A percentile compares a stretch with the other conserved stretches of the same genome.
Evolutionary conservation across 2,329 filamentous ascomycete genomes (phyloP).

Genomic region (Hirsutella minnesotensis): DNA sequence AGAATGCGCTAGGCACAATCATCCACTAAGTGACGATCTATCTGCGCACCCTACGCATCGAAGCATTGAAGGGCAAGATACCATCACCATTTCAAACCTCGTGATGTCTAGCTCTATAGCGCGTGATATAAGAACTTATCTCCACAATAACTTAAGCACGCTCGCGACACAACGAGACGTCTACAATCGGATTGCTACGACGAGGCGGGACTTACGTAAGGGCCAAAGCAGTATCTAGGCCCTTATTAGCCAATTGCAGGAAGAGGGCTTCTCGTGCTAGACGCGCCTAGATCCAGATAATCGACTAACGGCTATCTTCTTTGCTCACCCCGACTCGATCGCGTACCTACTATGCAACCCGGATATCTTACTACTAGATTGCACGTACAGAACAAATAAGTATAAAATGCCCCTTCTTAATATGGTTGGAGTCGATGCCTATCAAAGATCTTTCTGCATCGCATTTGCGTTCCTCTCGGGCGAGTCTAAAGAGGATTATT

Average conservation of each 20-base stretch:
- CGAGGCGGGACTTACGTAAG: slow-evolving; percentile 4
- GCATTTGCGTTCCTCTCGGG: slow-evolving; percentile 11
- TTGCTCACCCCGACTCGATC: slow-evolving; percentile 11
- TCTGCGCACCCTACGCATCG: slow-evolving; percentile 2
- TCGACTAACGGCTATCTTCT: slow-evolving; percentile 10
- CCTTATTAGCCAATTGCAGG: slow-evolving; percentile 9
- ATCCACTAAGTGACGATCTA: neutral
- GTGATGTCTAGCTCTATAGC: slow-evolving; percentile 1
- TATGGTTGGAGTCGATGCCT: slow-evolving; percentile 11
- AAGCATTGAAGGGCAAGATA: slow-evolving; percentile 1
- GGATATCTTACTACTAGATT: slow-evolving; percentile 8
- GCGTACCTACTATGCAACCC: slow-evolving; percentile 10
- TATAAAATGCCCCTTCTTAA: slow-evolving; percentile 11
- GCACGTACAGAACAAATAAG: slow-evolving; percentile 14
- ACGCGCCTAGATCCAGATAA: slow-evolving; percentile 7
- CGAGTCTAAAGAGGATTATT: slow-evolving; percentile 8
- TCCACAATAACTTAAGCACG: slow-evolving; percentile 4
- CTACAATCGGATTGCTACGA: slow-evolving; percentile 10
- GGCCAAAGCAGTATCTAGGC: slow-evolving; percentile 10
- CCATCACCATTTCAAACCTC: neutral
- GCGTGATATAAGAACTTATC: slow-evolving; percentile 8
- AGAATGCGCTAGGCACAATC: slow-evolving; percentile 2
- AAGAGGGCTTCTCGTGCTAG: slow-evolving; percentile 9
- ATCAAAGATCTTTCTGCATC: slow-evolving; percentile 10
- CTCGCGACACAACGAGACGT: slow-evolving; percentile 11